Evolutionary conservation across 2,329 filamentous ascomycete genomes (phyloP).

Genomic region (Diplodia scrobiculata): DNA sequence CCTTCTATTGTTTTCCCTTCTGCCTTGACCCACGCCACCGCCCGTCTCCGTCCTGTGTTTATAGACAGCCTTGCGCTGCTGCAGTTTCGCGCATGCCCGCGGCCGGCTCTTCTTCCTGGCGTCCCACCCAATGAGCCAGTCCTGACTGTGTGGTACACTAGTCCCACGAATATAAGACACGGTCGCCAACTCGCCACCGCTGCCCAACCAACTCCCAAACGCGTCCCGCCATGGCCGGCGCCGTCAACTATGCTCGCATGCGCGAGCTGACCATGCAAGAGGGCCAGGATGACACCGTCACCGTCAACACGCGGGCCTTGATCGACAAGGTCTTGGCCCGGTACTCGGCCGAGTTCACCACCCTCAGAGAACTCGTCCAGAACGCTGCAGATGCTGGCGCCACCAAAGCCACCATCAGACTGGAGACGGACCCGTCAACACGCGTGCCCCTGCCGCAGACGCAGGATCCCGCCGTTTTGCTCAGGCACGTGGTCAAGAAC

Average conservation of each 20-base stretch:
- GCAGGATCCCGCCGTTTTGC: conserved; percentile 66
- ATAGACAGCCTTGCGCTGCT: background rate
- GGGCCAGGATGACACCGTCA: conserved; percentile 94
- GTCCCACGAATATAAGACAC: background rate
- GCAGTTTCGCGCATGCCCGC: background rate
- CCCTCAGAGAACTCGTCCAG: conserved; percentile 88
- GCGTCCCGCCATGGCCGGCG: conserved; percentile 37
- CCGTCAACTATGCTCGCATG: conserved; percentile 64
- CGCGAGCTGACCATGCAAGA: conserved; percentile 86
- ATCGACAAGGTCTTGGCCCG: conserved; percentile 97
- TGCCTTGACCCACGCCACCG: background rate
- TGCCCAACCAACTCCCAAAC: background rate
- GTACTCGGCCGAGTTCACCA: conserved; percentile 92
- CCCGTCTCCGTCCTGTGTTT: background rate
- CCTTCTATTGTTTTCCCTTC: background rate
- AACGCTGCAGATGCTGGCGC: conserved; percentile 98
- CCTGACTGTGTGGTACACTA: too few species aligned
- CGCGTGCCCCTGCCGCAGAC: conserved; percentile 69
- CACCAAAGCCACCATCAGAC: conserved; percentile 83
- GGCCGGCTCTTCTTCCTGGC: background rate
- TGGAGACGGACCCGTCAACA: conserved; percentile 85
- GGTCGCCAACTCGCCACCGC: conserved; percentile 13
- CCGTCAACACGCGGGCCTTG: conserved; percentile 91
- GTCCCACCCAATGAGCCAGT: background rate
- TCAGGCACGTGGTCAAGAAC: conserved; percentile 81